Percentiles rank a stretch among this genome's conserved stretches.
phyloP scores from a whole-genome alignment of 495 filamentous ascomycete species.

The Staphylotrichum longicolle region DNA sequence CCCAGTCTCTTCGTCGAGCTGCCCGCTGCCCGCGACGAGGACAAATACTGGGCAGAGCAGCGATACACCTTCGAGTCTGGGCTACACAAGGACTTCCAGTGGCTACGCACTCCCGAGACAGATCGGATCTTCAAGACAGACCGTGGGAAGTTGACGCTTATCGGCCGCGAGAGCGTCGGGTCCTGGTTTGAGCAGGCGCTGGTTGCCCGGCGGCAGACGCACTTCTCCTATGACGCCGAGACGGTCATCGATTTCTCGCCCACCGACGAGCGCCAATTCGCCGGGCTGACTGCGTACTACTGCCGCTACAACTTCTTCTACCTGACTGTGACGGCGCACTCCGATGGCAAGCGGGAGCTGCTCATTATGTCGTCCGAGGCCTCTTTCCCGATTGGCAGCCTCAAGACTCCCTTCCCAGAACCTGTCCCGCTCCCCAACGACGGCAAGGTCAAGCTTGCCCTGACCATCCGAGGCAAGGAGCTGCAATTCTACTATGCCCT shows the following conservation, averaged over 20 bases:
- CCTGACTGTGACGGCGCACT: conserved; percentile 53
- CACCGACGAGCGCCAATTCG: conserved; percentile 54
- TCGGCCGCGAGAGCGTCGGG: conserved; percentile 51
- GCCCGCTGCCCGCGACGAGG: conserved; percentile 47
- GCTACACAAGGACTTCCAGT: conserved; percentile 54
- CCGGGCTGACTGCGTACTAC: conserved; percentile 57
- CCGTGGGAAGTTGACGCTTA: conserved; percentile 41
- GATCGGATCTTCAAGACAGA: conserved; percentile 50
- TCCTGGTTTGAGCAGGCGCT: conserved; percentile 58
- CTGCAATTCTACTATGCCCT: conserved; percentile 54
- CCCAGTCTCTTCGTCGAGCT: conserved; percentile 54
- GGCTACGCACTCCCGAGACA: conserved; percentile 54
- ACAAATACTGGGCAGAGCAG: conserved; percentile 51
- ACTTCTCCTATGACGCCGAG: conserved; percentile 58
- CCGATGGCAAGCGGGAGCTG: conserved; percentile 53
- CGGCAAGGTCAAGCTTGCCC: conserved; percentile 50
- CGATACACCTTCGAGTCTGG: conserved; percentile 48
- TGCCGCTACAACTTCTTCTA: conserved; percentile 61
- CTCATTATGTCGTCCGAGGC: conserved; percentile 51
- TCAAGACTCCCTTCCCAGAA: conserved; percentile 36
- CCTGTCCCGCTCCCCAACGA: conserved; percentile 47
- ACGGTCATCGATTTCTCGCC: conserved; percentile 52
- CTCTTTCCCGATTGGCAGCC: conserved; percentile 48
- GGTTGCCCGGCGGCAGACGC: conserved; percentile 52
- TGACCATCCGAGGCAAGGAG: conserved; percentile 46